Conservation (phyloP, 257 asterid species). For the Solanum raphanifolium region DNA sequence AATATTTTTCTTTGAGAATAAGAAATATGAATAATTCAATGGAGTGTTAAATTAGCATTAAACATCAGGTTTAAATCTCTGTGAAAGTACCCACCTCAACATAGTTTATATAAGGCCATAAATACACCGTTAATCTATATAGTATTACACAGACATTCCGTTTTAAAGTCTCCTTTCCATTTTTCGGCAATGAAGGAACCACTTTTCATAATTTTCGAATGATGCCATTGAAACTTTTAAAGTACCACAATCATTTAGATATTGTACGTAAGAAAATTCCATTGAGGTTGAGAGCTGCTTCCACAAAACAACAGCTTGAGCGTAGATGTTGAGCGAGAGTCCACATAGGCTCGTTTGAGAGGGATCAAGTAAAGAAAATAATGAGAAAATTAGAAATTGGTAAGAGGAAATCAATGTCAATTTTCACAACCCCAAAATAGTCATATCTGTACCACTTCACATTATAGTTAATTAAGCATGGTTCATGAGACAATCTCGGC, state of each 20-base stretch:
- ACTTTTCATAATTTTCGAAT: not conserved
- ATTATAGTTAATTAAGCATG: too few relatives aligned
- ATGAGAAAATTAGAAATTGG: too few relatives aligned
- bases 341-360: too few relatives aligned
- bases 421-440: too few relatives aligned
- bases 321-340: not conserved
- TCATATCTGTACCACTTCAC: too few relatives aligned
- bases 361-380: too few relatives aligned
- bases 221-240: not conserved
- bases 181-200: not conserved
- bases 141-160: not conserved
- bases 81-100: not conserved
- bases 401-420: too few relatives aligned
- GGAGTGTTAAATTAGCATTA: too few relatives aligned
- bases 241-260: not conserved
- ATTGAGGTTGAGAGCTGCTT: not conserved
- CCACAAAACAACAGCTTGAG: not conserved
- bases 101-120: not conserved
- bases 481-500: too few relatives aligned
- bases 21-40: too few relatives aligned
- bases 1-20: too few relatives aligned
- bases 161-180: not conserved
- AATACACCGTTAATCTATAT: not conserved
- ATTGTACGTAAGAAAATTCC: not conserved
- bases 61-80: too few relatives aligned